These are phyloP conservation scores for Haplographium delicatum DNA, from an alignment of 495 filamentous ascomycete genomes.

Conservation along the genomic window DNA sequence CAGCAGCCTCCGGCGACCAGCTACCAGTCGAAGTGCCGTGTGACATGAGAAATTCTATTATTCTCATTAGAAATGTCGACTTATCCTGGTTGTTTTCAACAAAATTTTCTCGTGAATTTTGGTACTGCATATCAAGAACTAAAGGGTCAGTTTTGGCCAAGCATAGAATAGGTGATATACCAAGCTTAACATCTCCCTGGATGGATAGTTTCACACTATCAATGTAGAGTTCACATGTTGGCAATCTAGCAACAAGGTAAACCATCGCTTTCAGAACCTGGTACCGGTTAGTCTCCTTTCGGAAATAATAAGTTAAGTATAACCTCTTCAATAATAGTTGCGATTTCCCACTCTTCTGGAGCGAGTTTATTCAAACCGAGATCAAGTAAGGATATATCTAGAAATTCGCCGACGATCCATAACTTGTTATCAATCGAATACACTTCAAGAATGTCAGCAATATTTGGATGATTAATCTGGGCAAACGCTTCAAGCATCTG, in stretches of 20 bases:
- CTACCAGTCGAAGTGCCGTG: constrained; percentile 4
- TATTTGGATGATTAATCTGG: constrained; percentile 15
- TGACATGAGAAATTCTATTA: constrained; percentile 15
- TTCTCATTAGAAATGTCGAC: constrained; percentile 7
- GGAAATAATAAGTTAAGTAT: not conserved
- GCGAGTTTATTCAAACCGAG: constrained; percentile 9
- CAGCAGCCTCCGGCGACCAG: constrained; percentile 12
- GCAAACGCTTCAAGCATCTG: constrained; percentile 12
- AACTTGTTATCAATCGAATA: constrained; percentile 12
- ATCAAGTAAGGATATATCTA: constrained; percentile 15
- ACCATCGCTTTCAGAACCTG: constrained; percentile 17
- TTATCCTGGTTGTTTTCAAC: constrained; percentile 5
- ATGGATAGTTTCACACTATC: constrained; percentile 11
- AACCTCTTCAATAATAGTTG: constrained; percentile 17
- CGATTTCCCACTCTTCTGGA: constrained; percentile 17
- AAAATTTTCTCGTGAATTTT: constrained; percentile 5
- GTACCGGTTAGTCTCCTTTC: constrained; percentile 1
- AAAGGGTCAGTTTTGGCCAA: not conserved
- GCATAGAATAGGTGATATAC: constrained; percentile 1
- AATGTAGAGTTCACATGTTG: constrained; percentile 8
- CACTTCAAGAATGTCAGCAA: constrained; percentile 16
- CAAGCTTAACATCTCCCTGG: constrained; percentile 12
- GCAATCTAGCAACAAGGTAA: constrained; percentile 14
- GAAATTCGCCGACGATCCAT: constrained; percentile 15
- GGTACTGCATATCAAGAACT: constrained; percentile 11